Percentiles rank a stretch among this genome's conserved stretches.
phyloP scores from a whole-genome alignment of 306 rosid genomes.

The Cucurbita pepo region DNA sequence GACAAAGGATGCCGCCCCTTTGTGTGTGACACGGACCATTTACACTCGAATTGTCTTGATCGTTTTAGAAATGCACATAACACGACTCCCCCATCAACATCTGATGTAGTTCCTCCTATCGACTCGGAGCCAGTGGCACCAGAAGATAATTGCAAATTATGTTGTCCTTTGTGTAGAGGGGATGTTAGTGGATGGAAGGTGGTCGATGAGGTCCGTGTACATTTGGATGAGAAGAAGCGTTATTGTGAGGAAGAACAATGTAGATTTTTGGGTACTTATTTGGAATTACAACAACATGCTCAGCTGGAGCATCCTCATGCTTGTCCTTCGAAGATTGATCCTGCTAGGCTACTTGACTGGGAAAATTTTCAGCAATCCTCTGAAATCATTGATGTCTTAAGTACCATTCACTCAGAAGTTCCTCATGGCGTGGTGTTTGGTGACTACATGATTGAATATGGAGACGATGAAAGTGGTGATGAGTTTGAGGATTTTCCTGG shows the following conservation, averaged over 20 bases:
- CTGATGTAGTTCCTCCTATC: conserved; percentile 19
- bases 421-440: conserved; percentile 87
- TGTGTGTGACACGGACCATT: conserved; percentile 70
- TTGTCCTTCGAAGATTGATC: conserved; percentile 80
- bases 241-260: conserved; percentile 66
- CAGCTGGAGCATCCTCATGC: conserved; percentile 76
- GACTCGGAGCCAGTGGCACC: conserved; percentile 24
- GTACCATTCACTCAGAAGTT: conserved; percentile 88
- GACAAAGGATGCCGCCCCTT: conserved; percentile 82
- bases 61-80: conserved; percentile 69
- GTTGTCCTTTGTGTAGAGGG: conserved; percentile 90
- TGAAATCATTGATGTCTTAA: conserved; percentile 87
- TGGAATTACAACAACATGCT: conserved; percentile 69
- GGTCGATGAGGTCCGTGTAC: conserved; percentile 46
- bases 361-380: conserved; percentile 95
- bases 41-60: conserved; percentile 86
- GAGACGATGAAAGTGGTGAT: conserved; percentile 63
- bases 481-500: conserved; percentile 85
- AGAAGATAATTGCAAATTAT: conserved; percentile 33
- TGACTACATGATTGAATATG: conserved; percentile 92
- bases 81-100: conserved; percentile 25
- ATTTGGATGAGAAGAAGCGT: conserved; percentile 76
- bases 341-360: conserved; percentile 92
- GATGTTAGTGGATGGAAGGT: conserved; percentile 78
- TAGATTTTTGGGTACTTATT: conserved; percentile 53